Evolutionary conservation across 2,329 filamentous ascomycete species (phyloP), one percentile per base, ranked within the genome.

Genomic region (Hypoxylon sp.): DNA sequence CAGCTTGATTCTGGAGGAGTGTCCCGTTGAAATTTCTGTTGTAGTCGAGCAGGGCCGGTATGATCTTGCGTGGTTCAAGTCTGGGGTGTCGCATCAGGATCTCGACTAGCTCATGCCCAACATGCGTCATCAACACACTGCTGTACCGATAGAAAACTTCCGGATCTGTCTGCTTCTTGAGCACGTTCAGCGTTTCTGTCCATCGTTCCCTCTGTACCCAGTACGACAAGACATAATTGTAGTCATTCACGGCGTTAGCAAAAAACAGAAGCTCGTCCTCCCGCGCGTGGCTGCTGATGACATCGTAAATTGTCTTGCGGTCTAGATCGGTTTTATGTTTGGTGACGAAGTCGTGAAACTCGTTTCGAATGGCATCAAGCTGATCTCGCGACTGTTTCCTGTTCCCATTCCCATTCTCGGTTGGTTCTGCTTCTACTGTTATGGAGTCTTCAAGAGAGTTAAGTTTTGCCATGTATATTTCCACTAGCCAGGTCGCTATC

Each of bases 111-210:
- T 96, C 93, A 4, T 88, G 84, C 0, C 94, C 87, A 3, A 88
- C 88, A 71, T 97, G 91, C 13, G 88, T 89, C 89, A 99, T 97
- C 43, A 99, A 83, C n/a, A 98, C 93, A 69, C 89, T 97, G 78
- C 92, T 95, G 74, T 98, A 97, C 62, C 91, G 89, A 79, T 98
- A 98, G 76, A 98, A 99, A 41, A 96, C 91, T 47, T 96, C 92
- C 0, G 91, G 86, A 47, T 96, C 90, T 4, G 88, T 96, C 76
- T 99, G 95, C 74, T 90, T 92, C 78, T 97, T 96, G 48, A 99
- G 81, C 35, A 98, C 92, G 52, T 86, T 85, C 64, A 99, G 80
- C 2, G 92, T 92, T 68, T 97, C 92, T 3, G 80, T 77, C 95
- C 95, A 99, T 67, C 91, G 86, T 76, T 98, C 95, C 58, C 94